Base-by-base conservation (phyloP, 305 asterid genomes). In the Stenogyne calaminthoides region DNA sequence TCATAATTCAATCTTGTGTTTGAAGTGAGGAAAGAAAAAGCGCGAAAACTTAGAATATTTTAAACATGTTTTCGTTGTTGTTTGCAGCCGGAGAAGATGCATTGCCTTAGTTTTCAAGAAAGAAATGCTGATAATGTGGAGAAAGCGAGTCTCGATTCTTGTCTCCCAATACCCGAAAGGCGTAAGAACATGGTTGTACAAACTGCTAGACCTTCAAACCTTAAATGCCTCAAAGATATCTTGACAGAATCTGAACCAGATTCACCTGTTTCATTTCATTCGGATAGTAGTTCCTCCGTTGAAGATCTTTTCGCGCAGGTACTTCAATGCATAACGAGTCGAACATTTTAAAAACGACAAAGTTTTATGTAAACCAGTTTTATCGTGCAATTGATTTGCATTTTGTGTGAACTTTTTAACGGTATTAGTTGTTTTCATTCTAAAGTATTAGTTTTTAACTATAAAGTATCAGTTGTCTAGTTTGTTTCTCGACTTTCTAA, bases 171-270 rank as follows among this genome's bases (percentile, higher is more conserved):
- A 14, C 46, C 72, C 64, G 78, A 64, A 68, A 67, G 56, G 62
- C 70, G 74, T 20, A 57, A 56, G 61, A 59, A 66, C 73, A 78
- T 63, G 67, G 22, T 49, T 49, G 56, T 49, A 15, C 56, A 55
- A 51, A 44, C 77, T 29, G 73, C 63, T 55, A 77, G 44, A 69
- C 72, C 80, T 62, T 77, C 94, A 37, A 85, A 73, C 69, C 77
- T 72, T 80, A 87, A 80, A 82, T 85, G 87, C 76, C 88, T 94
- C 42, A 89, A 81, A 83, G 99, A 94, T 76, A 84, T 94, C n/a
- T 71, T 94, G 66, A 73, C 81, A 19, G 97, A 93, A 77, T 87
- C 96, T 34, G 85, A 89, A 66, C 86, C 96, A 1, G 91, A 91
- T 59, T 54, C 92, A 9, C 88, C 89, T 36, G 27, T 70, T 67